Evolutionary conservation across 495 filamentous ascomycete species (phyloP), one percentile per base, ranked within the genome.

Genomic region (Stereocaulon alpinum): DNA sequence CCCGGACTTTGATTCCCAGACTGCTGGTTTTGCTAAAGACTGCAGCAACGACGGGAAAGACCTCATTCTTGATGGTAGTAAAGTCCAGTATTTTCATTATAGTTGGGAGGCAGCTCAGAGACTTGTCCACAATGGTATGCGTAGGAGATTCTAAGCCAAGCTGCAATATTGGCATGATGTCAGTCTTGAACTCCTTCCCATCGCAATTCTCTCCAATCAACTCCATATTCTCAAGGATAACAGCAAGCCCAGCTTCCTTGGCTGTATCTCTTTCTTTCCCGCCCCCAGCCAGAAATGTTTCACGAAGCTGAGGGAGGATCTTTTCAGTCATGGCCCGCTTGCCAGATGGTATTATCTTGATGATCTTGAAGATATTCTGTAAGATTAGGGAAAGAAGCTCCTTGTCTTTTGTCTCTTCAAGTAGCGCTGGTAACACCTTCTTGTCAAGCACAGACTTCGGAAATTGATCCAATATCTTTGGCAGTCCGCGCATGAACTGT

Each of bases 11-110:
- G 73, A 97, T 96, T 4, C 84, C 87, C 47, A 98, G 81, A 65
- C 89, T 95, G 68, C 81, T 92, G 6, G 93, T 98, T 65, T 86
- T 90, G 63, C 85, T 89, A 68, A 98, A 98, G 1, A 95, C 91
- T 11, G 77, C 73, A 6, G 93, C 87, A 63, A 98, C 84, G 15
- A 91, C 82, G 0, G 93, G 93, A 67, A 98, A 98, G 0, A 98
- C 77, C 37, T 97, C 91, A 65, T 91, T 89, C 68, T 96, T 97
- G 61, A 96, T 87, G 3, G 93, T 97, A 53, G 86, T 91, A 64
- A 96, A 97, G 67, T 98, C 93, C 12, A 97, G 80, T 18, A 89
- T 82, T 0, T 88, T 84, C 30, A 97, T 73, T 32, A 96, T 77
- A 1, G 77, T 72, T 18, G 87, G 83, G 12, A 98, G 73, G 20